Evolutionary conservation across 345 rosid species (phyloP).

Genomic region (Gossypioides kirkii): DNA sequence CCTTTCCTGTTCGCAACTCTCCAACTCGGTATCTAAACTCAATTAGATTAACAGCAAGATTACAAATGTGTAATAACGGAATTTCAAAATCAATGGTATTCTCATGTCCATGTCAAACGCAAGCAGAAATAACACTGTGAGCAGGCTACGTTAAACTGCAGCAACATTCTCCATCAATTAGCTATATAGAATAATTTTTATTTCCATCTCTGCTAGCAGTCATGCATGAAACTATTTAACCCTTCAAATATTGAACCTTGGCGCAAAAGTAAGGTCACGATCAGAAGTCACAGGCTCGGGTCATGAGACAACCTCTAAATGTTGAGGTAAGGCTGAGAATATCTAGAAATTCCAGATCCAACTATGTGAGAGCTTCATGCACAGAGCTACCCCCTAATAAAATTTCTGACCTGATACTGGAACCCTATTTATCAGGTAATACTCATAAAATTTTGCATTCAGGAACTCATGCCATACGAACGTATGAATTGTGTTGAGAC

Average conservation of each 20-base stretch:
- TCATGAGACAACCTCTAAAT: not conserved
- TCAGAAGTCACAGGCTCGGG: not conserved
- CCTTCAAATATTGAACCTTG: not conserved
- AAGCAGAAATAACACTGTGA: not conserved
- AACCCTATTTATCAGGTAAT: not conserved
- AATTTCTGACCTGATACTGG: not conserved
- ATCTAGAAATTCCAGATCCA: not conserved
- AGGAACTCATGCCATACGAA: not conserved
- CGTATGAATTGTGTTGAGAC: not conserved
- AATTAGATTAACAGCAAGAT: conserved; percentile 12
- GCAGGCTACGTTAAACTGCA: not conserved
- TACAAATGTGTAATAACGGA: not conserved
- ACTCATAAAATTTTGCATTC: not conserved
- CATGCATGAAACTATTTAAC: not conserved
- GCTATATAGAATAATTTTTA: not conserved
- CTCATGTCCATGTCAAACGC: not conserved
- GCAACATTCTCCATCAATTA: not conserved
- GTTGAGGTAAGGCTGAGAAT: not conserved
- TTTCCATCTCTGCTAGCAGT: not conserved
- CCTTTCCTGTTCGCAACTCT: conserved; percentile 64
- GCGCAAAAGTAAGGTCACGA: not conserved
- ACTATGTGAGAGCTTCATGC: not conserved
- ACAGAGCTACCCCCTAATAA: not conserved
- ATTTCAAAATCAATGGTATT: not conserved
- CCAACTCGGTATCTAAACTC: conserved; percentile 61